Base-by-base conservation (phyloP, 148 eudicot genomes). In the Rhododendron molle region DNA sequence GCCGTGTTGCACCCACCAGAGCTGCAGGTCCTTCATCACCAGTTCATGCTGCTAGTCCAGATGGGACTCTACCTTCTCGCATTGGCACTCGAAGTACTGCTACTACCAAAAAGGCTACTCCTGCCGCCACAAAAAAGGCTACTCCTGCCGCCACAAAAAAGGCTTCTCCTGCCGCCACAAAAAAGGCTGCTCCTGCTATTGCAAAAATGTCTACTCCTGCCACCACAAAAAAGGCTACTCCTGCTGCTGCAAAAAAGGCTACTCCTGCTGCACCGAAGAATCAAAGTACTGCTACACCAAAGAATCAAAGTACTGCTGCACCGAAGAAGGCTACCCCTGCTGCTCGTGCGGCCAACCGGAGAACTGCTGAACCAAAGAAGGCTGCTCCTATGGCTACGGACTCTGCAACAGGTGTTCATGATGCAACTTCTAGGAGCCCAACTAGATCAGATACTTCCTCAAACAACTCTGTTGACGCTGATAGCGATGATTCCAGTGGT, bases 401-500 rank as follows among this genome's bases (percentile, higher is more conserved):
- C 38, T 30, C 76, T 71, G 76, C 38, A n/a, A 65, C 30, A 65
- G 30, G 32, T 23, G 71, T 65, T 65, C 26, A 80, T 65, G 71
- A 7, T 73, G 85, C 82, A 30, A 83, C 60, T 49, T 79, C 73
- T 16, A 81, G 83, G 47, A 89, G 86, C 32, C 83, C 87, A 69
- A 85, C 82, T 69, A 83, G 60, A 85, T 62, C 81, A 14, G 76
- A 73, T 20, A 81, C 69, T 50, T 60, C 67, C 43, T 87, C 90
- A 78, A 80, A 60, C 10, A 26, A 21, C 50, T 86, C 90, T 80
- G 32, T 89, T 85, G 79, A 46, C 9, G 36, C 77, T 76, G 88
- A 83, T 78, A 87, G 60, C 52, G 78, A 84, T 86, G 87, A 87
- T 73, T 89, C 89, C 58, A 88, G 82, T 43, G 44, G 69, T 82